A percentile compares a stretch with the other conserved stretches of the same genome.
Conservation (phyloP, 306 rosid species). For the Trifolium pratense region DNA sequence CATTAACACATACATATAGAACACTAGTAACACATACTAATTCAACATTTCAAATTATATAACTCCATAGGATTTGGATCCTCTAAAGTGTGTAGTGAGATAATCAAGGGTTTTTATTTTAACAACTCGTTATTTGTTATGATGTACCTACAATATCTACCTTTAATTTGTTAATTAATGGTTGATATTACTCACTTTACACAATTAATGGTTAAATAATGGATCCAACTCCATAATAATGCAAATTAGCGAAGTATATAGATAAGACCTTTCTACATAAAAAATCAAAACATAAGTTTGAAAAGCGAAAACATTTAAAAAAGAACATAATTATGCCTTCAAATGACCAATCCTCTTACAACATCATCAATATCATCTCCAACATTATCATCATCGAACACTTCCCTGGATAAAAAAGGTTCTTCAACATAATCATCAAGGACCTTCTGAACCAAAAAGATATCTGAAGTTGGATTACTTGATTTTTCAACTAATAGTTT, state of each 20-base stretch:
- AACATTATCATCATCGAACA: slow-evolving; percentile 2
- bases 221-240: not conserved
- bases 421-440: not conserved
- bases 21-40: not conserved
- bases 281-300: slow-evolving; percentile 2
- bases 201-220: too few species aligned
- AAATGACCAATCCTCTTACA: not conserved
- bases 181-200: not conserved
- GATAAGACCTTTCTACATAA: not conserved
- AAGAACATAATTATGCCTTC: not conserved
- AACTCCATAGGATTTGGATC: not conserved
- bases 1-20: not conserved
- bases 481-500: not conserved
- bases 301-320: not conserved
- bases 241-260: not conserved
- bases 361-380: not conserved
- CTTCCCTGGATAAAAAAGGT: not conserved
- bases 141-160: not conserved
- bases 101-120: not conserved
- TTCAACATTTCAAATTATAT: not conserved
- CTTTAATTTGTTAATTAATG: too few species aligned
- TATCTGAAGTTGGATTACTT: slow-evolving; percentile 5
- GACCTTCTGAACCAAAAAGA: not conserved
- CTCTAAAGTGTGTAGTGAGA: not conserved
- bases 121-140: not conserved